A percentile compares a stretch with the other conserved stretches of the same genome.
Evolutionary conservation across 768 basidiomycete genomes (phyloP).

Genomic region (Candolleomyces eurysporus): DNA sequence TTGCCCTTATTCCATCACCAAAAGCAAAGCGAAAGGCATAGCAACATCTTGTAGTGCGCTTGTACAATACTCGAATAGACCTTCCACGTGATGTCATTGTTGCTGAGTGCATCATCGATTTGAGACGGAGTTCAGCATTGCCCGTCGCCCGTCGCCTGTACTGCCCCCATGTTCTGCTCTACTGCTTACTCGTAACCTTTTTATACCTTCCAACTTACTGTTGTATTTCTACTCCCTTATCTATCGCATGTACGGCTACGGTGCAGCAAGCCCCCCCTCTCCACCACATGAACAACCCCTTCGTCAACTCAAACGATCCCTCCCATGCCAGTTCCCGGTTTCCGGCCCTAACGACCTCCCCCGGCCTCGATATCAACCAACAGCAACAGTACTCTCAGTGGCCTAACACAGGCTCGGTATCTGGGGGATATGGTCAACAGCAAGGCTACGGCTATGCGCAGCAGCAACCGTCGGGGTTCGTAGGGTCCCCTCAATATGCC

Average conservation of each 20-base stretch:
- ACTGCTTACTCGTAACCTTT: neutral
- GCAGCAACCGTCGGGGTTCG: neutral
- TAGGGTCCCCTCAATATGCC: neutral
- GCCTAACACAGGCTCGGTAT: slow-evolving; percentile 8
- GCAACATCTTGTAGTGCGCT: neutral
- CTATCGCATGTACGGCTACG: slow-evolving; percentile 30
- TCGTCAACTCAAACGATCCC: slow-evolving; percentile 47
- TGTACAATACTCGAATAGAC: neutral
- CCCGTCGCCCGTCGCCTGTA: neutral
- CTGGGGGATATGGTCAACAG: slow-evolving; percentile 15
- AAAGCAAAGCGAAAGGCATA: slow-evolving; percentile 28
- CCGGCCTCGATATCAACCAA: slow-evolving; percentile 13
- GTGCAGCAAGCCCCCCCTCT: slow-evolving; percentile 32
- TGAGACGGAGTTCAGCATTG: neutral
- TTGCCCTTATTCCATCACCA: slow-evolving; percentile 71
- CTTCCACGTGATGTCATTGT: slow-evolving; percentile 1
- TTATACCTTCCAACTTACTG: neutral
- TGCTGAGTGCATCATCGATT: neutral
- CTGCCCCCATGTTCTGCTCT: neutral
- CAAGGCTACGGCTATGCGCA: slow-evolving; percentile 1
- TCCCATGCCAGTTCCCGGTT: slow-evolving; percentile 51
- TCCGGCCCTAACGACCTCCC: slow-evolving; percentile 54
- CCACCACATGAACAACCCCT: slow-evolving; percentile 61
- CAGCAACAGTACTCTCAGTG: slow-evolving; percentile 23
- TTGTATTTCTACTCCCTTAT: neutral